Percentiles rank a stretch among this genome's conserved stretches.
Evolutionary conservation across 2,329 filamentous ascomycete species (phyloP).

Genomic region (Alternaria longipes): DNA sequence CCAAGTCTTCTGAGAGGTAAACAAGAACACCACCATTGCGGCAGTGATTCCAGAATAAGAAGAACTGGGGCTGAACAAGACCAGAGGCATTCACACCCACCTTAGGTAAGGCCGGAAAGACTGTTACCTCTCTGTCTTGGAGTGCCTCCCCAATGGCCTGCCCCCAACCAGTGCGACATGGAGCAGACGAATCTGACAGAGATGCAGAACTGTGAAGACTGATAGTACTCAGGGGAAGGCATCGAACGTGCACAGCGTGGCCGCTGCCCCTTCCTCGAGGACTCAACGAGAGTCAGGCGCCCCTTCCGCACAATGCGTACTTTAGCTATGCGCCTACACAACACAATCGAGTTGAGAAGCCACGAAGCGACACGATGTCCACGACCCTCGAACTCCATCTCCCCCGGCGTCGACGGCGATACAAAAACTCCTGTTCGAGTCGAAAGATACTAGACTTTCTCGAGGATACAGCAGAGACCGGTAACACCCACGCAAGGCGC

Average conservation of each 20-base stretch:
- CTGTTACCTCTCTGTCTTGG: background rate
- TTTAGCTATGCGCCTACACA: slow-evolving; percentile 3
- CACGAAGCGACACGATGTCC: background rate
- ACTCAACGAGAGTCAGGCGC: background rate
- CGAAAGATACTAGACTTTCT: background rate
- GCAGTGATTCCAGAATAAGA: background rate
- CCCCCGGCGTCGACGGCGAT: background rate
- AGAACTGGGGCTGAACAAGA: background rate
- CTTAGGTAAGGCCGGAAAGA: background rate
- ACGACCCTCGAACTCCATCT: background rate
- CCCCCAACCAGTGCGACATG: background rate
- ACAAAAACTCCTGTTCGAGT: background rate
- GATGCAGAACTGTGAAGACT: background rate
- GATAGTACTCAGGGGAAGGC: background rate
- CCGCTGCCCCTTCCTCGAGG: slow-evolving; percentile 1
- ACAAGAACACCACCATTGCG: background rate
- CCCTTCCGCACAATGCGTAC: background rate
- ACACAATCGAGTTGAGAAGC: background rate
- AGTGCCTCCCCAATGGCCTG: background rate
- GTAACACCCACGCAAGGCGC: background rate
- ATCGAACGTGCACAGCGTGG: background rate
- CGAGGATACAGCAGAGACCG: background rate
- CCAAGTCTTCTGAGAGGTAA: background rate
- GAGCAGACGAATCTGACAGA: background rate
- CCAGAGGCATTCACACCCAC: background rate